These are phyloP conservation scores for Dacryopinax primogenitus DNA, from an alignment of 768 basidiomycete species.

Conservation along the genomic window DNA sequence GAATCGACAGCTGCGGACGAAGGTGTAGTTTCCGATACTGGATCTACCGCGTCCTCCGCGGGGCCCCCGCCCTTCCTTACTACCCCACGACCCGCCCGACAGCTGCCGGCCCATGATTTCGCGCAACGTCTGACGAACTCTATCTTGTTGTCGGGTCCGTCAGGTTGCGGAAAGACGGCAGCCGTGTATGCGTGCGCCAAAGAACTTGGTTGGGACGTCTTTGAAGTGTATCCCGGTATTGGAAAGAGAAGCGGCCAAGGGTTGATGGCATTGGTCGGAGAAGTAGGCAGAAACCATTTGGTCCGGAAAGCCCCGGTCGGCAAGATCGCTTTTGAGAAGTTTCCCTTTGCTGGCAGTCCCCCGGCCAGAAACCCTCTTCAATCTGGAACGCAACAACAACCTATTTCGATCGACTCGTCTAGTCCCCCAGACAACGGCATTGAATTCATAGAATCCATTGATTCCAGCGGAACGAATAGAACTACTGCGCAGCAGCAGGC, in stretches of 20 bases:
- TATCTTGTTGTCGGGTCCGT: slow-evolving; percentile 69
- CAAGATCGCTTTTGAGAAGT: background rate
- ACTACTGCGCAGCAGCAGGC: background rate
- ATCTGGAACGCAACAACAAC: background rate
- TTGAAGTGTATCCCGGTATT: slow-evolving; percentile 92
- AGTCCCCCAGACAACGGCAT: background rate
- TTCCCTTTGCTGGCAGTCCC: background rate
- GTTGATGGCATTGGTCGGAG: slow-evolving; percentile 70
- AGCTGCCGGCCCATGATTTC: slow-evolving; percentile 5
- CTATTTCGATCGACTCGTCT: background rate
- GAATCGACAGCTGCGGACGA: slow-evolving; percentile 40
- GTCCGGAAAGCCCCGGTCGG: slow-evolving; percentile 28
- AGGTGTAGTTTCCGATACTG: background rate
- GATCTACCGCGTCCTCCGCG: slow-evolving; percentile 8
- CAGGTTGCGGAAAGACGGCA: slow-evolving; percentile 81
- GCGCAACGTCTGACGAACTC: slow-evolving; percentile 56
- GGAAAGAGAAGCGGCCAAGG: slow-evolving; percentile 75
- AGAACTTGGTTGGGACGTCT: slow-evolving; percentile 90
- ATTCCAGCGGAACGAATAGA: background rate
- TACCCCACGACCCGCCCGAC: slow-evolving; percentile 6
- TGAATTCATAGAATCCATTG: background rate
- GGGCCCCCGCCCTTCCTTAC: slow-evolving; percentile 6
- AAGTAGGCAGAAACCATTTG: slow-evolving; percentile 86
- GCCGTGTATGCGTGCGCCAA: slow-evolving; percentile 86
- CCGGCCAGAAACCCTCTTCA: background rate